These are phyloP conservation scores for Nissolia schottii DNA, from an alignment of 306 rosid genomes.

Conservation along the genomic window DNA sequence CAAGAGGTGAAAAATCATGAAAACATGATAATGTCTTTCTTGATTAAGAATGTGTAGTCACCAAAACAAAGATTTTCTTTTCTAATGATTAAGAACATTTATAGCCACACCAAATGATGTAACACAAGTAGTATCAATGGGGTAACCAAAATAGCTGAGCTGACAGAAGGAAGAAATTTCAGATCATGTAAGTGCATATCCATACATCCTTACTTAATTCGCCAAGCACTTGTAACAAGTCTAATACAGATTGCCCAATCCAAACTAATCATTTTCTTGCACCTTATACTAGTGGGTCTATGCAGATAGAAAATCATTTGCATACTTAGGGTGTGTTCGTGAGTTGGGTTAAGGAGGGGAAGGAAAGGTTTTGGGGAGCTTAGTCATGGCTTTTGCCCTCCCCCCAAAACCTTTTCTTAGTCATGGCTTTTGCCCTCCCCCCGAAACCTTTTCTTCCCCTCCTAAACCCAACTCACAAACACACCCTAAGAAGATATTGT, in stretches of 20 bases:
- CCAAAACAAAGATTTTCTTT: not conserved
- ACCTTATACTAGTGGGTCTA: not conserved
- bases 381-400: no score
- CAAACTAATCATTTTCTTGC: not conserved
- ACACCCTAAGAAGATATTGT: no score
- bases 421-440: no score
- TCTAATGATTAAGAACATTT: not conserved
- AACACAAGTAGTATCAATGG: not conserved
- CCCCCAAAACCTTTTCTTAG: no score
- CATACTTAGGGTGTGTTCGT: no score
- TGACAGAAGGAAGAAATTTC: not conserved
- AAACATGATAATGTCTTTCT: not conserved
- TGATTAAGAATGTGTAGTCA: not conserved
- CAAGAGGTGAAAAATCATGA: slow-evolving; percentile 25
- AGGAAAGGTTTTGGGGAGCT: no score
- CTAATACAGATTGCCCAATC: no score
- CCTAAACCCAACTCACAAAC: no score
- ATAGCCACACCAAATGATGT: not conserved
- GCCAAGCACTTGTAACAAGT: not conserved
- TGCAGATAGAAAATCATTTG: not conserved
- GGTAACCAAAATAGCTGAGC: not conserved
- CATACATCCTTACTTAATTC: not conserved
- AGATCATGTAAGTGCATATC: not conserved
- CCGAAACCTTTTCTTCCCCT: no score
- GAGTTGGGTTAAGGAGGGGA: no score